Percentiles rank a stretch among this genome's conserved stretches.
Conservation (phyloP, 1,284 basidiomycete genomes). For the Marasmius oreades region DNA sequence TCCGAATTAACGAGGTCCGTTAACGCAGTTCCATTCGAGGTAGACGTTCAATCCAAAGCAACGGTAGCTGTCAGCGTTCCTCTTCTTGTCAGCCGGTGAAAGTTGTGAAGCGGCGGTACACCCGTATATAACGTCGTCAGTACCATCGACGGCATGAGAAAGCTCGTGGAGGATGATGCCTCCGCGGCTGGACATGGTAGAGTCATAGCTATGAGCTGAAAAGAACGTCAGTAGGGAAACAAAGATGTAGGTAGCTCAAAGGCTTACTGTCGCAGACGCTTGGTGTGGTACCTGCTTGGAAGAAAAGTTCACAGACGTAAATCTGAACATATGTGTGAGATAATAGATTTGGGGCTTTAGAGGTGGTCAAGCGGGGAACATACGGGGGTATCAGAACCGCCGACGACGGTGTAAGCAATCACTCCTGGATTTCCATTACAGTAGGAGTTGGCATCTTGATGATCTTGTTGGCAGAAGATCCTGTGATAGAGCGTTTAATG, state of each 20-base stretch:
- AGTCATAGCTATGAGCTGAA: slow-evolving; percentile 8
- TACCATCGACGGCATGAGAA: slow-evolving; percentile 14
- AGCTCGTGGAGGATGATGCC: slow-evolving; percentile 19
- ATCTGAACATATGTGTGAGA: background rate
- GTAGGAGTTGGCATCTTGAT: slow-evolving; percentile 7
- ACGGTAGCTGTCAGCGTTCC: slow-evolving; percentile 10
- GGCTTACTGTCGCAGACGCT: slow-evolving; percentile 11
- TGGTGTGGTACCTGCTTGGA: slow-evolving; percentile 5
- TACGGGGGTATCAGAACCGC: background rate
- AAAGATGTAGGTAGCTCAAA: background rate
- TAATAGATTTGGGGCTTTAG: background rate
- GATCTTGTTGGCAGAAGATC: slow-evolving; percentile 8
- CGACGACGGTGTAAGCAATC: slow-evolving; percentile 11
- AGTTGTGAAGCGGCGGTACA: slow-evolving; percentile 8
- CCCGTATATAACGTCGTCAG: slow-evolving; percentile 14
- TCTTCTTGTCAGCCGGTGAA: slow-evolving; percentile 11
- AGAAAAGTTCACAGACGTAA: slow-evolving; percentile 16
- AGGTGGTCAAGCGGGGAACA: background rate
- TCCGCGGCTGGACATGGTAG: slow-evolving; percentile 12
- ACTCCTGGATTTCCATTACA: slow-evolving; percentile 7
- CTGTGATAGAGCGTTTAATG: background rate
- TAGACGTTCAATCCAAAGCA: slow-evolving; percentile 10
- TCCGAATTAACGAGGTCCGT: background rate
- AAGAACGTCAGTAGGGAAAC: background rate
- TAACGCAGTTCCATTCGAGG: slow-evolving; percentile 4